A percentile compares a stretch with the other conserved stretches of the same genome.
These are phyloP conservation scores for Hamamelis virginiana DNA, from an alignment of 164 flowering plant species.

Conservation along the genomic window DNA sequence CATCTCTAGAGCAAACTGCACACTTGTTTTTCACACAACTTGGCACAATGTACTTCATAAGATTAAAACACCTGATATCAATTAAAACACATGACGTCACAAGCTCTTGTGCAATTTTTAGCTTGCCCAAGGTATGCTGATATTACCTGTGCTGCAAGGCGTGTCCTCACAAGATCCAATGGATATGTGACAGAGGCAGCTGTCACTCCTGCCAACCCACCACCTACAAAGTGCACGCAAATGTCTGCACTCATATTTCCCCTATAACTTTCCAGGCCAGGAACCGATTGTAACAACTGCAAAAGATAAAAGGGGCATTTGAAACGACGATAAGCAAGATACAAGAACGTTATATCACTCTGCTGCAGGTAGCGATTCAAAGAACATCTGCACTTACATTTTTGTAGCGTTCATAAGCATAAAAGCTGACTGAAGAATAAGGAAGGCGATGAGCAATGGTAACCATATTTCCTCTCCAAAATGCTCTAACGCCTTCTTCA, in stretches of 20 bases:
- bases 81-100: too few relatives aligned
- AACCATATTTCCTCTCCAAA: conserved; percentile 88
- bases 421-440: conserved; percentile 76
- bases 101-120: too few relatives aligned
- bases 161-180: conserved; percentile 82
- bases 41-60: too few relatives aligned
- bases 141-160: conserved; percentile 86
- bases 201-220: conserved; percentile 84
- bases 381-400: conserved; percentile 37
- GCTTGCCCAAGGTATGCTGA: not conserved
- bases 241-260: conserved; percentile 39
- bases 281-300: conserved; percentile 60
- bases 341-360: not conserved
- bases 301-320: conserved; percentile 8
- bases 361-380: not conserved
- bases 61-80: too few relatives aligned
- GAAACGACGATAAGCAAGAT: not conserved
- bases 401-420: conserved; percentile 74
- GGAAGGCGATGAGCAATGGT: conserved; percentile 89
- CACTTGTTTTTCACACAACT: too few relatives aligned
- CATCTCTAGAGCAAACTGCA: too few relatives aligned
- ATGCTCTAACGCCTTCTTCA: conserved; percentile 85
- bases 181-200: conserved; percentile 84
- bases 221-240: conserved; percentile 62
- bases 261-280: conserved; percentile 39